phyloP scores from a whole-genome alignment of 2,329 filamentous ascomycete genomes.

The Huntiella bhutanensis region DNA sequence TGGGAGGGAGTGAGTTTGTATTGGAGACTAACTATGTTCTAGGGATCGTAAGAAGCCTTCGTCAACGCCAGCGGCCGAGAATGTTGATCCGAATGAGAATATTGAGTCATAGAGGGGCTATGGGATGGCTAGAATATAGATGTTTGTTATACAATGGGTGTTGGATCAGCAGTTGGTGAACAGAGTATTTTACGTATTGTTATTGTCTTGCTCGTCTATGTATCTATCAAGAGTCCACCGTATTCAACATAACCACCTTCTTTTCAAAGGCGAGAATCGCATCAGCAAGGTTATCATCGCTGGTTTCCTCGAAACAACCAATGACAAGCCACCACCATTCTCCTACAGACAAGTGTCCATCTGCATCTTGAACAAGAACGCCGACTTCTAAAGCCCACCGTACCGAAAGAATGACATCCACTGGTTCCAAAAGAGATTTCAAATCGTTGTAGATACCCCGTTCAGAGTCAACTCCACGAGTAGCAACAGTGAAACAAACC shows the following conservation, averaged over 20 bases:
- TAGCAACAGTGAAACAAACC: slow-evolving; percentile 42
- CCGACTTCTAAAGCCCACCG: slow-evolving; percentile 39
- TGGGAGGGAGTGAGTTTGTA: neutral
- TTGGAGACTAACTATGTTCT: neutral
- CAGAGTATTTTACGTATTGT: neutral
- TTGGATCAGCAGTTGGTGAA: neutral
- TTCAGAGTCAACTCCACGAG: slow-evolving; percentile 37
- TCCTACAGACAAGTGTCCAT: slow-evolving; percentile 22
- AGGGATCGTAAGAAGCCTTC: slow-evolving; percentile 9
- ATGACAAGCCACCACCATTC: slow-evolving; percentile 53
- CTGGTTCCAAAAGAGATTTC: slow-evolving; percentile 39
- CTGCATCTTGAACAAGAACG: slow-evolving; percentile 19
- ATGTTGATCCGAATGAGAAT: neutral
- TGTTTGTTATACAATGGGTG: neutral
- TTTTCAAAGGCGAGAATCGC: slow-evolving; percentile 7
- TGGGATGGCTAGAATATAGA: neutral
- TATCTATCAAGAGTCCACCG: neutral
- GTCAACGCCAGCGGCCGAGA: slow-evolving; percentile 3
- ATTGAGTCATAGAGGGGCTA: neutral
- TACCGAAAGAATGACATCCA: slow-evolving; percentile 40
- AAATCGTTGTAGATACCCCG: slow-evolving; percentile 35
- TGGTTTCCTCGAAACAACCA: slow-evolving; percentile 13
- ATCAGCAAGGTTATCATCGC: neutral
- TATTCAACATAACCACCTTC: slow-evolving; percentile 10
- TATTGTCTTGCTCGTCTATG: neutral